Evolutionary conservation across 2,329 filamentous ascomycete species (phyloP).

Genomic region (Myotisia sp.): DNA sequence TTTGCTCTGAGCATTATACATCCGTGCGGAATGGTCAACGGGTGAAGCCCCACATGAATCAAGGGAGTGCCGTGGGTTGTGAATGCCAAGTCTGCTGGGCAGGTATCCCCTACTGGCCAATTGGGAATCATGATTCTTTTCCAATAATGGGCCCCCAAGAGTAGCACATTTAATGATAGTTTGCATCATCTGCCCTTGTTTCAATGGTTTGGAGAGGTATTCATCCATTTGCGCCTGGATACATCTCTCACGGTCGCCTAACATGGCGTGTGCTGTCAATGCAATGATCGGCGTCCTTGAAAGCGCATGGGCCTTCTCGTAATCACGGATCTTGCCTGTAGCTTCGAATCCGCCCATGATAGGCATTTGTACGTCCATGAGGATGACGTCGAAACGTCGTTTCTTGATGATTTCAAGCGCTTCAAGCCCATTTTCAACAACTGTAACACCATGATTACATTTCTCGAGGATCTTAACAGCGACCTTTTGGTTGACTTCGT

Average conservation of each 20-base stretch:
- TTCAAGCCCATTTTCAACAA: constrained; percentile 88
- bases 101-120: too few relatives aligned
- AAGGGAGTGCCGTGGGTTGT: too few relatives aligned
- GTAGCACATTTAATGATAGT: constrained; percentile 95
- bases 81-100: constrained; percentile 8
- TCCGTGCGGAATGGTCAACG: too few relatives aligned
- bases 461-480: constrained; percentile 96
- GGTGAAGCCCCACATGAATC: too few relatives aligned
- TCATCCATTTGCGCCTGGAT: constrained; percentile 99
- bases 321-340: constrained; percentile 90
- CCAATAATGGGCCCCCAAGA: constrained; percentile 44
- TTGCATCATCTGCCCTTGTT: constrained; percentile 94
- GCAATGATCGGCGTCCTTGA: constrained; percentile 90
- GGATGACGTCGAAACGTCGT: constrained; percentile 85
- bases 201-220: constrained; percentile 89
- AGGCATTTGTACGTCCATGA: constrained; percentile 99
- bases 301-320: constrained; percentile 66
- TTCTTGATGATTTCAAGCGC: constrained; percentile 84
- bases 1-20: too few relatives aligned
- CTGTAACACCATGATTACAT: constrained; percentile 56
- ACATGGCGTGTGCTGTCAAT: constrained; percentile 93
- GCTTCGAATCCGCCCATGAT: constrained; percentile 98
- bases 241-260: constrained; percentile 94
- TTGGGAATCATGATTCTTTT: constrained; percentile 30
- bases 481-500: constrained; percentile 88